phyloP scores from a whole-genome alignment of 2,329 filamentous ascomycete species.

The Cladosporium sp. region DNA sequence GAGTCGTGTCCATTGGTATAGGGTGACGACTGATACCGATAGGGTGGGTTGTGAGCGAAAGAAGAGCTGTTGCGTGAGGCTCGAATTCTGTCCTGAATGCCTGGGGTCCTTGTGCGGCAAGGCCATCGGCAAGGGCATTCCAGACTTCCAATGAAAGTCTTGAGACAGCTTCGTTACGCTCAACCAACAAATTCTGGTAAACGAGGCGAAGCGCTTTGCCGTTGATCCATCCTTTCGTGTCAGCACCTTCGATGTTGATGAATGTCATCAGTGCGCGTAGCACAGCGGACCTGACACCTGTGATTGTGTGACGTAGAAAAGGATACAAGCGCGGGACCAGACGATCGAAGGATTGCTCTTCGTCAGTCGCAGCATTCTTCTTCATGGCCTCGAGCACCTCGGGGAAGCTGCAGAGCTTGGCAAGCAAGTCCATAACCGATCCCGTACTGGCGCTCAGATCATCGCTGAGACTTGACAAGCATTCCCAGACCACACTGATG shows the following conservation, averaged over 20 bases:
- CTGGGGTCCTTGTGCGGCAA: constrained; percentile 61
- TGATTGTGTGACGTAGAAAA: constrained; percentile 95
- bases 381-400: constrained; percentile 95
- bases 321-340: constrained; percentile 92
- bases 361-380: constrained; percentile 75
- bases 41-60: constrained; percentile 82
- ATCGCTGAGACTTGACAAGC: constrained; percentile 92
- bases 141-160: constrained; percentile 84
- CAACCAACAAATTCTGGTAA: constrained; percentile 93
- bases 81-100: constrained; percentile 72
- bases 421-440: constrained; percentile 96
- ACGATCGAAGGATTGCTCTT: constrained; percentile 85
- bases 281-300: constrained; percentile 88
- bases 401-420: constrained; percentile 91
- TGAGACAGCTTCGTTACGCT: constrained; percentile 81
- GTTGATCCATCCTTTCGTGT: constrained; percentile 86
- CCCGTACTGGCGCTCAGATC: constrained; percentile 96
- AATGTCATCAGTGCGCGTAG: constrained; percentile 92
- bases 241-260: constrained; percentile 76
- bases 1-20: constrained; percentile 82
- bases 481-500: constrained; percentile 96
- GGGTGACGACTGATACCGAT: constrained; percentile 90
- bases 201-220: constrained; percentile 84
- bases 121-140: constrained; percentile 70
- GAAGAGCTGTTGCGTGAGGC: constrained; percentile 73